Percentiles rank a stretch among this genome's conserved stretches.
These are phyloP conservation scores for Diaporthe ilicicola DNA, from an alignment of 2,329 filamentous ascomycete genomes.

Conservation along the genomic window DNA sequence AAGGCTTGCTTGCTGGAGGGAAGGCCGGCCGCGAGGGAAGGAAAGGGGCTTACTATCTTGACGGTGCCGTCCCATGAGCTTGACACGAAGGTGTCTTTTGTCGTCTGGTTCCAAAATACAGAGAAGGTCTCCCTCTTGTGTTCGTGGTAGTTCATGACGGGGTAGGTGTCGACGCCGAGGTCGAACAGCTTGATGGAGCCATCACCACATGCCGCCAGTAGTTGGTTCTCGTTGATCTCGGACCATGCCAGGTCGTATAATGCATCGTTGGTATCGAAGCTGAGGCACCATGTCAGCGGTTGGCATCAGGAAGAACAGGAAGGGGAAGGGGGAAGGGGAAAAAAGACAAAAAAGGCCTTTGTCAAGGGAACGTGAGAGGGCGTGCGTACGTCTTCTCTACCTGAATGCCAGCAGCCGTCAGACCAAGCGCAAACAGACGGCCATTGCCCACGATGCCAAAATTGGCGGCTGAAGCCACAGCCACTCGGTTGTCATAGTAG, in stretches of 20 bases:
- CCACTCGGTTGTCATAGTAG: slow-evolving; percentile 94
- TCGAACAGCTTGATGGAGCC: slow-evolving; percentile 96
- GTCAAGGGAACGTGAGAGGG: not conserved
- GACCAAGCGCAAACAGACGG: slow-evolving; percentile 81
- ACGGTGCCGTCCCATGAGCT: slow-evolving; percentile 97
- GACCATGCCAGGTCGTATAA: slow-evolving; percentile 97
- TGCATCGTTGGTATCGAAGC: slow-evolving; percentile 96
- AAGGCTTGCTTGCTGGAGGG: not conserved
- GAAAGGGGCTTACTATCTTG: slow-evolving; percentile 73
- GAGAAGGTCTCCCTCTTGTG: slow-evolving; percentile 94
- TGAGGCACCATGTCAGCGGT: slow-evolving; percentile 45
- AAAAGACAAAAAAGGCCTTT: not conserved
- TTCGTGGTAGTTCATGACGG: slow-evolving; percentile 90
- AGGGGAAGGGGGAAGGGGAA: too few species aligned
- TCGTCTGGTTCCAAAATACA: slow-evolving; percentile 89
- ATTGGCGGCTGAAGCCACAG: slow-evolving; percentile 90
- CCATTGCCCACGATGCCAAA: slow-evolving; percentile 98
- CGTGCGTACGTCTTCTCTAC: slow-evolving; percentile 77
- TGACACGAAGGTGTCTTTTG: slow-evolving; percentile 90
- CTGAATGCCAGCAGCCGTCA: slow-evolving; percentile 85
- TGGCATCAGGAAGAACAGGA: not conserved
- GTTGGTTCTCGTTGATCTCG: slow-evolving; percentile 94
- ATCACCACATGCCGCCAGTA: slow-evolving; percentile 89
- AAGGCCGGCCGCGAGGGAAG: not conserved
- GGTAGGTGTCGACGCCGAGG: slow-evolving; percentile 80